Conservation (phyloP, 2,329 filamentous ascomycete species). For the Pseudogymnoascus sp. region DNA sequence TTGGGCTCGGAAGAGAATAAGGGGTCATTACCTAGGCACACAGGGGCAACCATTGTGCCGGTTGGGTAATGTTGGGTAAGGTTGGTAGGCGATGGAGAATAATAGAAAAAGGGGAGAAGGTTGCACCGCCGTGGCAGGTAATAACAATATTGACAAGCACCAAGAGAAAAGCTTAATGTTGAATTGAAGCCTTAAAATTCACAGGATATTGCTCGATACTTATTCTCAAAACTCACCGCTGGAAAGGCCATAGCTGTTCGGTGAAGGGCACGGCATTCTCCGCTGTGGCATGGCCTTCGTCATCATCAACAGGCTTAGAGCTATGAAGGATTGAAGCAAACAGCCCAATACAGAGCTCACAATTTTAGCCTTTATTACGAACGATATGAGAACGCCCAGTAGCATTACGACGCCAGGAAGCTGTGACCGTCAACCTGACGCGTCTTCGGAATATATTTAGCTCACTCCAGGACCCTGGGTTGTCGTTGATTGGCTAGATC, state of each 20-base stretch:
- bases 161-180: background rate
- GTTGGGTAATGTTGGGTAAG: background rate
- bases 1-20: background rate
- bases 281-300: background rate
- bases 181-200: background rate
- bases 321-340: background rate
- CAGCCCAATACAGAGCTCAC: background rate
- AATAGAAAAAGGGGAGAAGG: background rate
- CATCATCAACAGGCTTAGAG: background rate
- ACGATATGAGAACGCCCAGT: background rate
- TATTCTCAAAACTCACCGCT: background rate
- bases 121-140: background rate
- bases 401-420: background rate
- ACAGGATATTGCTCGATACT: background rate
- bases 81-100: background rate
- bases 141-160: background rate
- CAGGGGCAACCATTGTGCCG: background rate
- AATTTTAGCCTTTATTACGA: background rate
- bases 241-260: background rate
- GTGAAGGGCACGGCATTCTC: background rate
- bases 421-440: background rate
- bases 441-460: background rate
- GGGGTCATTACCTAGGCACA: background rate
- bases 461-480: background rate
- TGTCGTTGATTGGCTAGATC: background rate